Evolutionary conservation across 345 rosid genomes (phyloP), one percentile per base, ranked within the genome.

Genomic region (Moricandia moricandioides): DNA sequence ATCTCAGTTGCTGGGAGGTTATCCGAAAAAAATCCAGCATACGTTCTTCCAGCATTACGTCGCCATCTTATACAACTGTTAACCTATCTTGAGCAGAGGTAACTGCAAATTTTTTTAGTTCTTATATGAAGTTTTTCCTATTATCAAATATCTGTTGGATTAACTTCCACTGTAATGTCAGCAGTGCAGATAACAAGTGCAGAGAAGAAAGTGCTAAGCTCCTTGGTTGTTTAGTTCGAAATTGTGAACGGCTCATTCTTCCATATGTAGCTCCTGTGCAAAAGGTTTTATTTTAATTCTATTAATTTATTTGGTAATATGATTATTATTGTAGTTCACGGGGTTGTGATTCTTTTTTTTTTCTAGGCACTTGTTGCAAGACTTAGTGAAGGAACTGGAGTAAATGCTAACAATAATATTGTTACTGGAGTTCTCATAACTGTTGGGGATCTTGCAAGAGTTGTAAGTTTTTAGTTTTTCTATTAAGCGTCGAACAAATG

Each of bases 371-470:
- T 94, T 82, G 92, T 88, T 24, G 97, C 92, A 49, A 89, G 98
- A 75, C 97, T 94, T 77, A 73, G 52, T 70, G 98, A 94, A 65
- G 95, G 97, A 69, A 80, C 93, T 77, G 91, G 92, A 40, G 84
- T 86, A 65, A 91, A 88, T 83, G 93, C 97, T 57, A 92, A 95
- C 79, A 89, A 83, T 81, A 93, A 96, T 52, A 87, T 92, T 69
- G 82, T 92, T 34, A 90, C 89, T 79, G 99, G 98, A 83, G 97
- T 95, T 80, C 99, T 92, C 73, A 85, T 89, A 71, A 95, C 99
- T 64, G 93, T 95, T 79, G 98, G 99, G 71, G 99, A 95, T 85
- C 98, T 95, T 86, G 98, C 96, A 69, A 90, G 95, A 84, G 99
- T 92, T 96, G 99, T 95, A 81, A 74, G 96, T 87, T 18, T 71